A percentile compares a stretch with the other conserved stretches of the same genome.
phyloP scores from a whole-genome alignment of 192 early-diverging fungal species.

The Jimgerdemannia lactiflua region DNA sequence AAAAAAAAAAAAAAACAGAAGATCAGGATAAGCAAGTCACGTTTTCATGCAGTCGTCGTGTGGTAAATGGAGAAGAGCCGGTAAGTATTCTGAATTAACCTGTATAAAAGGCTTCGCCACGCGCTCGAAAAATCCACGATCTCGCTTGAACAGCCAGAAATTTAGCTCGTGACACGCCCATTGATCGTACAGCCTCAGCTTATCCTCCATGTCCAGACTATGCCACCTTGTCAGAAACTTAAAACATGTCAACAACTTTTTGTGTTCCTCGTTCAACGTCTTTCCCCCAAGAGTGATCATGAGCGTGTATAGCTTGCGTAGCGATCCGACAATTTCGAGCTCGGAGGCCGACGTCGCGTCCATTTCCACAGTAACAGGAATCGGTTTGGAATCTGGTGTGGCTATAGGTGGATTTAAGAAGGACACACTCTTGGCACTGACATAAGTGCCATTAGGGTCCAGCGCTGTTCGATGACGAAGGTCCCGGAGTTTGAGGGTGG shows the following conservation, averaged over 20 bases:
- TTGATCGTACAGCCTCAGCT: constrained; percentile 31
- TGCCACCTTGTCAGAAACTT: constrained; percentile 36
- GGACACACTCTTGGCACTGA: constrained; percentile 9
- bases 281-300: constrained; percentile 21
- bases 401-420: background rate
- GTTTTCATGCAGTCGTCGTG: no score
- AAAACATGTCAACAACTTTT: constrained; percentile 13
- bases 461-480: constrained; percentile 7
- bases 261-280: constrained; percentile 5
- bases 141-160: constrained; percentile 46
- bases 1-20: no score
- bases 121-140: constrained; percentile 33
- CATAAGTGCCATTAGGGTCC: background rate
- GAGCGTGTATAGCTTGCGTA: constrained; percentile 28
- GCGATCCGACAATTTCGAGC: constrained; percentile 26
- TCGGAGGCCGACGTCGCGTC: constrained; percentile 23
- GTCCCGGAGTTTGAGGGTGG: constrained; percentile 3
- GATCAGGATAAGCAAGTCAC: no score
- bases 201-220: constrained; percentile 13
- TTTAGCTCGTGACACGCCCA: constrained; percentile 44
- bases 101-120: constrained; percentile 33
- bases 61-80: background rate
- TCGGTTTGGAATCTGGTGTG: background rate
- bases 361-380: constrained; percentile 14
- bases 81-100: constrained; percentile 21